A percentile compares a stretch with the other conserved stretches of the same genome.
phyloP scores from a whole-genome alignment of 73 alveolate species.

The Paramecium bursaria region DNA sequence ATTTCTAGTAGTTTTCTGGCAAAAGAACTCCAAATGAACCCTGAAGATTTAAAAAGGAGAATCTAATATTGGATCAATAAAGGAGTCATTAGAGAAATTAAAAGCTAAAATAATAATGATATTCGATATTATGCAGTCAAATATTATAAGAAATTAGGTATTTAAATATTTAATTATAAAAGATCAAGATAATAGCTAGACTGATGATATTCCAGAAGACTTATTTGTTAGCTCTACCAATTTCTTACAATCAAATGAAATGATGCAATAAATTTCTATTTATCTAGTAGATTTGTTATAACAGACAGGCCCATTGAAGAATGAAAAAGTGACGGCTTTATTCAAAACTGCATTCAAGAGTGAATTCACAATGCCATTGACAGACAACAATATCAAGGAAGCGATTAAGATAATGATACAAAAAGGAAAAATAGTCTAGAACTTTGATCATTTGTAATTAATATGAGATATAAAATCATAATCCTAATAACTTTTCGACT shows the following conservation, averaged over 20 bases:
- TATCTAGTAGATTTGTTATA: slow-evolving; percentile 16
- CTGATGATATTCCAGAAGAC: slow-evolving; percentile 54
- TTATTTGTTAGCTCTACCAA: slow-evolving; percentile 45
- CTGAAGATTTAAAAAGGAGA: slow-evolving; percentile 58
- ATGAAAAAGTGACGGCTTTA: neutral
- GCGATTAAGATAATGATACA: slow-evolving; percentile 45
- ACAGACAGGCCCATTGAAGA: slow-evolving; percentile 27
- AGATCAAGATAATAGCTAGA: slow-evolving; percentile 27
- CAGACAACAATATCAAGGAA: slow-evolving; percentile 46
- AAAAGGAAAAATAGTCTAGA: slow-evolving; percentile 45
- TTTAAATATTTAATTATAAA: neutral
- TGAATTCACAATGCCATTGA: slow-evolving; percentile 34
- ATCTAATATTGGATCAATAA: slow-evolving; percentile 65
- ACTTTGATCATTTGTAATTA: no score
- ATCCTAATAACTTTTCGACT: no score
- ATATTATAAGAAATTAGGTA: slow-evolving; percentile 14
- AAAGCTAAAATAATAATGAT: slow-evolving; percentile 8
- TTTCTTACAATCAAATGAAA: slow-evolving; percentile 20
- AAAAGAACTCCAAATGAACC: slow-evolving; percentile 40
- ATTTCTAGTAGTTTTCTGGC: slow-evolving; percentile 29
- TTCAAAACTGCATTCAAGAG: slow-evolving; percentile 47
- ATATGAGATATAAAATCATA: no score
- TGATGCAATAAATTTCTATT: slow-evolving; percentile 37
- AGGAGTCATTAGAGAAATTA: slow-evolving; percentile 63
- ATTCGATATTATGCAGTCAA: slow-evolving; percentile 7